A percentile compares a stretch with the other conserved stretches of the same genome.
phyloP scores from a whole-genome alignment of 306 rosid species.

The Dalbergia oliveri region DNA sequence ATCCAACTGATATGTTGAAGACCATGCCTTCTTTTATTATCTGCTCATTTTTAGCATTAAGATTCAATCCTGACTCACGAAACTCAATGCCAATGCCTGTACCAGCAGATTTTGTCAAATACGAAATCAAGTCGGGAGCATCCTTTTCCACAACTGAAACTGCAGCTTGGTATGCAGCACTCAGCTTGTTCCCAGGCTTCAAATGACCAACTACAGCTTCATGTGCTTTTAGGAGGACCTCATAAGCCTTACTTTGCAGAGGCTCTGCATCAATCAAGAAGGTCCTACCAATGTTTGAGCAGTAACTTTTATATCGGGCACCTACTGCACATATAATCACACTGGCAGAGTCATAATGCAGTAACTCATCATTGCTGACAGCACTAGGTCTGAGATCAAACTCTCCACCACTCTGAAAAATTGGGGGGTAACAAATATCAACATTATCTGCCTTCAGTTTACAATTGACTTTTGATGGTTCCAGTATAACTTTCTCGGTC shows the following conservation, averaged over 20 bases:
- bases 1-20: constrained; percentile 87
- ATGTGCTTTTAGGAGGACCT: constrained; percentile 86
- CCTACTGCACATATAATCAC: constrained; percentile 95
- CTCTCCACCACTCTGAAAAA: constrained; percentile 93
- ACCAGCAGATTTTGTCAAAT: constrained; percentile 88
- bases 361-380: constrained; percentile 85
- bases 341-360: constrained; percentile 85
- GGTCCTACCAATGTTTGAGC: constrained; percentile 89
- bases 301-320: constrained; percentile 90
- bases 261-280: constrained; percentile 88
- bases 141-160: constrained; percentile 83
- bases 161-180: constrained; percentile 82
- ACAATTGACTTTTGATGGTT: constrained; percentile 79
- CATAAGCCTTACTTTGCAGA: constrained; percentile 87
- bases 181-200: constrained; percentile 76
- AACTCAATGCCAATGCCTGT: constrained; percentile 96
- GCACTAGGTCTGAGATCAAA: constrained; percentile 97
- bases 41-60: constrained; percentile 87
- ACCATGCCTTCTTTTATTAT: constrained; percentile 85
- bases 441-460: constrained; percentile 87
- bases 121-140: constrained; percentile 76
- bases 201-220: constrained; percentile 73
- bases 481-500: constrained; percentile 86
- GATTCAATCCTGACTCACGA: constrained; percentile 91
- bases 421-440: constrained; percentile 95